Evolutionary conservation across 2,329 filamentous ascomycete genomes (phyloP).

Genomic region (Tolypocladium sp.): DNA sequence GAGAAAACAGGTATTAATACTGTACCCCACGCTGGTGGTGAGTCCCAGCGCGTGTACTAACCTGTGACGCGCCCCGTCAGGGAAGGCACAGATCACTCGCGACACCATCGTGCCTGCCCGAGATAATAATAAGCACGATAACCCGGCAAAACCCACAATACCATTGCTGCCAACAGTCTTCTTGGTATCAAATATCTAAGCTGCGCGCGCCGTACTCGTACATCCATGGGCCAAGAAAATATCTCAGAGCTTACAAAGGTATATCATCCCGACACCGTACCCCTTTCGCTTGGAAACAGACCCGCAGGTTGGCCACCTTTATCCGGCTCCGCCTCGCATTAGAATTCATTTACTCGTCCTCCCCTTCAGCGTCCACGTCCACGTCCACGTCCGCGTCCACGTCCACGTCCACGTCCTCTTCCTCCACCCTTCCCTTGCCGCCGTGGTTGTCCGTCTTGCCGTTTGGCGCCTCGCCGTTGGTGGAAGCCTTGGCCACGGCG

Average conservation of each 20-base stretch:
- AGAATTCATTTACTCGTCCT: conserved; percentile 15
- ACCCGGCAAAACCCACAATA: background rate
- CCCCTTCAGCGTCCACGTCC: conserved; percentile 25
- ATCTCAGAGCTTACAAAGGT: background rate
- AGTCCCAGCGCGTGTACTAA: no score
- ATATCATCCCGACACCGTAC: background rate
- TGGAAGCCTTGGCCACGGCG: conserved; percentile 14
- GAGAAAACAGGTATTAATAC: no score
- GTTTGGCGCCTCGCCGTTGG: conserved; percentile 11
- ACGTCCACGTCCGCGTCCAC: conserved; percentile 4
- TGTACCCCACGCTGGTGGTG: no score
- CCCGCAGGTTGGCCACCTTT: background rate
- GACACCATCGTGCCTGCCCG: background rate
- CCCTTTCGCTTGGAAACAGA: background rate
- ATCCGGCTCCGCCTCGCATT: background rate
- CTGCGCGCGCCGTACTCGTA: background rate
- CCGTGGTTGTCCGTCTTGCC: conserved; percentile 4
- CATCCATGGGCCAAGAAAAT: background rate
- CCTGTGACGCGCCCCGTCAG: no score
- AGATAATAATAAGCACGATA: background rate
- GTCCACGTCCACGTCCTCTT: conserved; percentile 7
- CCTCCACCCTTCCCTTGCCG: background rate
- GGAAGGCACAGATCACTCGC: background rate
- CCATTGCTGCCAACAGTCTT: background rate
- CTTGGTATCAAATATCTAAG: background rate